Percentiles rank a stretch among this genome's conserved stretches.
These are phyloP conservation scores for Pachysandra terminalis DNA, from an alignment of 164 flowering plant species.

Conservation along the genomic window DNA sequence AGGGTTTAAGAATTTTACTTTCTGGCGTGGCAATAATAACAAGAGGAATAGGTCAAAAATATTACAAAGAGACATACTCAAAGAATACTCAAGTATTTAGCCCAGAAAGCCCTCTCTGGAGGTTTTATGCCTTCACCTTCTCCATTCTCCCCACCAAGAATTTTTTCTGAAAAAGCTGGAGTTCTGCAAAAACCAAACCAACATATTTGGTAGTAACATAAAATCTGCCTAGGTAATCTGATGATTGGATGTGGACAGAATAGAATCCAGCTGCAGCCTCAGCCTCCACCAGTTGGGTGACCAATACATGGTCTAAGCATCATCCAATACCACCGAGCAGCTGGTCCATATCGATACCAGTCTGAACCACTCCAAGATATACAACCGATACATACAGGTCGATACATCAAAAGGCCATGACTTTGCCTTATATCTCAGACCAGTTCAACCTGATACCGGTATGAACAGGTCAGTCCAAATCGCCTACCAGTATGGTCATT, in stretches of 20 bases:
- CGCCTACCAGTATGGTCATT: too few species aligned
- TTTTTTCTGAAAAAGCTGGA: slow-evolving; percentile 73
- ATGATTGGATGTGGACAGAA: not conserved
- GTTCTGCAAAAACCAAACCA: slow-evolving; percentile 42
- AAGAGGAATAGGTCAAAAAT: not conserved
- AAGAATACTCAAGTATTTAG: slow-evolving; percentile 80
- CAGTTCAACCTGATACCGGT: too few species aligned
- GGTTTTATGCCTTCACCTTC: slow-evolving; percentile 69
- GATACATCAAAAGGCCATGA: too few species aligned
- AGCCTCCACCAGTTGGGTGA: too few species aligned
- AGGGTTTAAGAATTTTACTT: not conserved
- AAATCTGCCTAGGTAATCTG: not conserved
- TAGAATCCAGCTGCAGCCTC: too few species aligned
- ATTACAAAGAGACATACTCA: not conserved
- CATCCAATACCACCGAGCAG: too few species aligned
- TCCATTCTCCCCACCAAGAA: slow-evolving; percentile 49
- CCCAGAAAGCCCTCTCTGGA: slow-evolving; percentile 90
- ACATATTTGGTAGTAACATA: not conserved
- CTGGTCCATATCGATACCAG: too few species aligned
- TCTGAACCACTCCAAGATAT: too few species aligned
- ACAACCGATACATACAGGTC: too few species aligned
- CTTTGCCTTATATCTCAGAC: too few species aligned
- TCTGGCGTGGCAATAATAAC: not conserved
- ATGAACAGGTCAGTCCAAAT: too few species aligned
- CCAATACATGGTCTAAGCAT: too few species aligned